Base-by-base conservation (phyloP, 2,329 filamentous ascomycete species). In the Cladobotryum mycophilum region DNA sequence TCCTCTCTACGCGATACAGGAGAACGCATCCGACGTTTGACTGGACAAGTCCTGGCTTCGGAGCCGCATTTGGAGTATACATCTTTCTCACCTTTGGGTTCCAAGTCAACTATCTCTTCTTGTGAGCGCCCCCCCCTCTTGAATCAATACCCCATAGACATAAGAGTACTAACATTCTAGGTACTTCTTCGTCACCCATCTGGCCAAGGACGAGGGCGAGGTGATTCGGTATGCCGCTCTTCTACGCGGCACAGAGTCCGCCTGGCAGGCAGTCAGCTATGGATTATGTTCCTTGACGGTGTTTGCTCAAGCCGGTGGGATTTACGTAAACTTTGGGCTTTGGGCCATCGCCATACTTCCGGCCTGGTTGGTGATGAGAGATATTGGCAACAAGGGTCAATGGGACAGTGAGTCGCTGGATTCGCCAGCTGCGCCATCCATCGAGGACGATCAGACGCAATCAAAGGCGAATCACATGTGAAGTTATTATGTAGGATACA, bases 251-350 rank as follows among this genome's bases (percentile, higher is more conserved):
- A 86, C 82, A 0, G 85, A 89, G 65, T 87, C 83, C 1, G 86
- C 83, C 0, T 85, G 82, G 69, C 86, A 89, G 62, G 85, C 85
- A 6, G 67, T 89, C 14, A 86, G 82, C 59, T 89, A 89, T 53
- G 86, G 85, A 0, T 65, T 88, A 1, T 79, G 77, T 8, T 83
- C 81, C 3, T 57, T 88, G 9, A 67, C 71, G 0, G 63, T 86
- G 5, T 84, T 89, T 63, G 84, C 78, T 2, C 70, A 82, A 45
- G 75, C 86, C 3, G 85, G 84, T 3, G 81, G 75, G 14, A 75
- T 87, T 0, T 89, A 89, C 60, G 69, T 88, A 58, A 89, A 88
- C 59, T 87, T 88, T 61, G 78, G 70, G 0, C 69, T 89, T 0
- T 89, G 84, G 84, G 84, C 70, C 0, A 56, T 85, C 1, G 75